These are phyloP conservation scores for Verticillium albo-atrum DNA, from an alignment of 2,329 filamentous ascomycete species.

Conservation along the genomic window DNA sequence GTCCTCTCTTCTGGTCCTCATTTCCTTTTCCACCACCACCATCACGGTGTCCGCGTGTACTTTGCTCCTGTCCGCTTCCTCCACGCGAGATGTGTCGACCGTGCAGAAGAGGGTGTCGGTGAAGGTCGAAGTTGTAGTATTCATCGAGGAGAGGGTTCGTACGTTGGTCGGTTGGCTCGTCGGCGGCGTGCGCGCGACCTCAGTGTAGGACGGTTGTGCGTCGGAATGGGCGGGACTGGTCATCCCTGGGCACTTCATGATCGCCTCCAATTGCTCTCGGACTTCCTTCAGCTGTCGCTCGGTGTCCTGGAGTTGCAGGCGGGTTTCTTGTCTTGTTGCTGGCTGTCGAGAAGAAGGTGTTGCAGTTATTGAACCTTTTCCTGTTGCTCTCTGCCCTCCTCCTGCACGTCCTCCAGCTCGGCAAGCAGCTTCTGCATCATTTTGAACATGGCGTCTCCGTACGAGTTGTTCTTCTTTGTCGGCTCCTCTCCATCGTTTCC, in stretches of 20 bases:
- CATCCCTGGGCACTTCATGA: conserved; percentile 1
- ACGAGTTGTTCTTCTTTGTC: neutral
- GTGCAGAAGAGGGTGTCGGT: conserved; percentile 1
- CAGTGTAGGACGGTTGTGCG: neutral
- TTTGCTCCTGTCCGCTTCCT: neutral
- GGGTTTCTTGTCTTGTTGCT: neutral
- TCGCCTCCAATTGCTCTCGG: conserved; percentile 8
- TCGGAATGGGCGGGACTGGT: neutral
- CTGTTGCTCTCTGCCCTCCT: neutral
- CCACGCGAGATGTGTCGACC: neutral
- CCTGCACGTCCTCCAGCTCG: neutral
- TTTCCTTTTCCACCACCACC: neutral
- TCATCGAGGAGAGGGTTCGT: conserved; percentile 1
- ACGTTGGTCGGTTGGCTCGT: neutral
- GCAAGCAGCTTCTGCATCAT: neutral
- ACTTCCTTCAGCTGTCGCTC: neutral
- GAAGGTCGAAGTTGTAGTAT: neutral
- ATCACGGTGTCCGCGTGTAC: neutral
- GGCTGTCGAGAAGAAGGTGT: neutral
- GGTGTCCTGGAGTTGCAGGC: neutral
- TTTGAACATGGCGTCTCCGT: neutral
- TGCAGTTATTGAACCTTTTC: neutral
- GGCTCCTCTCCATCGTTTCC: neutral
- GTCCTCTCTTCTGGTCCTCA: neutral
- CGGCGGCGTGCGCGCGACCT: neutral